Conservation (phyloP, 1,139 yeast genomes). For the Protomyces arabidopsidicola region DNA sequence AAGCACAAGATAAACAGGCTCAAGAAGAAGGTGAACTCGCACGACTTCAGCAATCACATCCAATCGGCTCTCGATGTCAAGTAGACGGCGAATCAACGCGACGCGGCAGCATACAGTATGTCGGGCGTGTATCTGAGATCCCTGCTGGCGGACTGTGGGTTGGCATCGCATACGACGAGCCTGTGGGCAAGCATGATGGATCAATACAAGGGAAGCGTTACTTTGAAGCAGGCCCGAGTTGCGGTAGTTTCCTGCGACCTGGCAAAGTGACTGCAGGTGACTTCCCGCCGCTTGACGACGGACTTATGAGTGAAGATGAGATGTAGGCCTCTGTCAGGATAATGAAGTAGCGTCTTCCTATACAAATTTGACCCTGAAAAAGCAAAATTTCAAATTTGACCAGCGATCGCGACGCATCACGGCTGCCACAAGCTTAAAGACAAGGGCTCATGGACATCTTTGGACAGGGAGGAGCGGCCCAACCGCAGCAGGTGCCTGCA, state of each 20-base stretch:
- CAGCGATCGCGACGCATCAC: neutral
- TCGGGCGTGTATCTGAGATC: conserved; percentile 63
- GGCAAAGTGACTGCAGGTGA: conserved; percentile 42
- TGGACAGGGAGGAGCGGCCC: neutral
- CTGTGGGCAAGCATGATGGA: conserved; percentile 77
- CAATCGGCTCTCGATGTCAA: conserved; percentile 41
- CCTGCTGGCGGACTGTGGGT: conserved; percentile 51
- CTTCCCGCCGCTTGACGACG: conserved; percentile 37
- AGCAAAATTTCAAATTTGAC: neutral
- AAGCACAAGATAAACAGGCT: conserved; percentile 32
- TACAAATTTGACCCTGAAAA: neutral
- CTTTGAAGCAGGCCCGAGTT: conserved; percentile 49
- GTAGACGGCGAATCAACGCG: conserved; percentile 48
- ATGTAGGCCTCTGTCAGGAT: conserved; percentile 4
- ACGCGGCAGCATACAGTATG: conserved; percentile 60
- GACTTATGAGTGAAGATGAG: conserved; percentile 36
- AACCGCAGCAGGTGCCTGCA: conserved; percentile 13
- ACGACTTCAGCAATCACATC: conserved; percentile 37
- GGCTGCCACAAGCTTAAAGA: neutral
- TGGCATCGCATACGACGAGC: conserved; percentile 64
- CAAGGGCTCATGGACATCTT: neutral
- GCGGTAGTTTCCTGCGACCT: conserved; percentile 50
- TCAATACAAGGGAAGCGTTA: conserved; percentile 59
- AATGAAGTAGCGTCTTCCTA: neutral
- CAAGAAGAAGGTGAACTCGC: conserved; percentile 37